Base-by-base conservation (phyloP, 495 filamentous ascomycete species). In the Thozetella sp. region DNA sequence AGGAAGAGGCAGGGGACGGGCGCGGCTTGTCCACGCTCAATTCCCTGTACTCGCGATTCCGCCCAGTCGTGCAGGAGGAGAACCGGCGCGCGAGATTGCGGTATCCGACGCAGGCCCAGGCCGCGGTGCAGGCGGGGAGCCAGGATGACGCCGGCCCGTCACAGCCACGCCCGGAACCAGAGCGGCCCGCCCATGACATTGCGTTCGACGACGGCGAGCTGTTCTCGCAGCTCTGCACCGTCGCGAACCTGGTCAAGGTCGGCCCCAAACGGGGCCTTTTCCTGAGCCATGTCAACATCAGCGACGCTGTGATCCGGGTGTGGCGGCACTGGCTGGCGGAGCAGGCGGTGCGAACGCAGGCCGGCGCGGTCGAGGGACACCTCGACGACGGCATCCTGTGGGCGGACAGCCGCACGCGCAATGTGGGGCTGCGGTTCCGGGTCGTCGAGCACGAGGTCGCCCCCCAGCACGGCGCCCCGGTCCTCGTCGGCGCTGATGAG, bases 251-350 rank as follows among this genome's bases (percentile, higher is more conserved):
- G 22, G 90, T 91, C 43, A 88, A 87, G 67, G 66, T 86, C 11
- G 83, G 87, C 22, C 85, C 86, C 6, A 80, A 80, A 64, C 75
- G 60, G 59, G 85, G 80, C 37, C 68, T 84, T 19, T 91, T 87
- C 61, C 67, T 82, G 45, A 85, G 82, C 64, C 83, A 85, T 52
- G 79, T 86, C 53, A 86, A 82, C 46, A 69, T 93, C 19, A 77
- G 81, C 53, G 87, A 93, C 54, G 85, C 84, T 11, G 74, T 90
- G 20, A 72, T 89, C 34, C 80, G 90, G 11, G 73, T 93, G 37
- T 92, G 83, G 76, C 79, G 88, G 27, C 75, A 83, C 34, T 93
- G 91, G 91, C 72, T 94, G 52, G 74, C 79, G n/a, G 75, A 74
- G 54, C 75, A 67, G 56, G 61, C 59, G 30, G 55, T 54, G 53